Base-by-base conservation (phyloP, 2,329 filamentous ascomycete genomes). In the Akanthomyces lecanii region DNA sequence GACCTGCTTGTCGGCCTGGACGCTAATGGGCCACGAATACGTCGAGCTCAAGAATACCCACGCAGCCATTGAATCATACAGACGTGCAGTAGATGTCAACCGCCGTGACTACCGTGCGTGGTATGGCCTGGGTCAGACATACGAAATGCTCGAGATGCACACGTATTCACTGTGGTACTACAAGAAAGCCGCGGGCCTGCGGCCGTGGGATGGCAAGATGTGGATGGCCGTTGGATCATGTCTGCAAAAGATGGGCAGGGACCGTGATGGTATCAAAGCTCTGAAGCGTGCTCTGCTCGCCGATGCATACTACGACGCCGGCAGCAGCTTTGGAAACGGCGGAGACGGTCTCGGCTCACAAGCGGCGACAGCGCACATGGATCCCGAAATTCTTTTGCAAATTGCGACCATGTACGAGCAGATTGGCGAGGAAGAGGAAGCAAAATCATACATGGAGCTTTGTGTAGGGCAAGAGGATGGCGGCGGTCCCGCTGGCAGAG, bases 1-100 rank as follows among this genome's bases (percentile, higher is more conserved):
- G 11, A 89, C 88, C 30, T 99, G 95, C 73, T 83, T 97, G 18
- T 96, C 92, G 0, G 95, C 95, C 1, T 99, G 95, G 95, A 99
- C 95, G 0, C 81, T 99, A 1, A 98, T 99, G 94, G 95, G 95
- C 1, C 95, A 99, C 75, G 95, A 99, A 74, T 99, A 97, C 69
- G 92, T 98, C 61, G 95, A 99, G 75, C 87, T 99, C 76, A 99
- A 98, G 72, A 99, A 99, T 73, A 98, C 94, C 0, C 95, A 99
- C 70, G 94, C 95, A 0, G 95, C 95, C 10, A 98, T 99, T 65
- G 95, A 99, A 74, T 96, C 92, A 1, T 99, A 99, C 72, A 87
- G 95, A 1, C 89, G 95, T 48, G 95, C 95, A 1, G 94, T 99
- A 1, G 95, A 99, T 70, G 91, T 95, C 68, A 98, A 99, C 71